These are phyloP conservation scores for Aurifilum marmelostoma DNA, from an alignment of 2,329 filamentous ascomycete genomes.

Conservation along the genomic window DNA sequence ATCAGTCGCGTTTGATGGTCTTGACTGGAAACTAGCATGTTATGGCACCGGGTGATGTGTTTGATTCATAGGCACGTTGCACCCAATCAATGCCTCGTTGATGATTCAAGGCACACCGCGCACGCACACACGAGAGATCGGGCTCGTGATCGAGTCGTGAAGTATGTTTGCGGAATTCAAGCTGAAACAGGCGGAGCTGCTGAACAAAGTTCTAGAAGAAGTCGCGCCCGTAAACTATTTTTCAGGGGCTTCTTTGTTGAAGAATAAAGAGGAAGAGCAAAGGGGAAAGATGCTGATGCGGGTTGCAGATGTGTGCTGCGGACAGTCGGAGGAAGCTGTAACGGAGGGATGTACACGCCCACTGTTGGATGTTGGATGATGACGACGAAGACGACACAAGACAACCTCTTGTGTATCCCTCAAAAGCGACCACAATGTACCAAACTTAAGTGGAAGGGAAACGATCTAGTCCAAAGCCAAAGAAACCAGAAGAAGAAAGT, in stretches of 20 bases:
- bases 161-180: neutral
- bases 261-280: neutral
- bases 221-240: neutral
- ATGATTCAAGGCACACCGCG: neutral
- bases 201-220: neutral
- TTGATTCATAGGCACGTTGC: neutral
- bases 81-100: neutral
- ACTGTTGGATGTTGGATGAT: neutral
- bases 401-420: neutral
- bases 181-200: neutral
- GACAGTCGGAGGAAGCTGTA: neutral
- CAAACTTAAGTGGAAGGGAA: neutral
- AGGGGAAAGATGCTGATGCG: neutral
- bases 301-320: slow-evolving; percentile 6
- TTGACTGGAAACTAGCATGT: neutral
- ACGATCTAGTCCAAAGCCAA: neutral
- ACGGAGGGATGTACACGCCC: neutral
- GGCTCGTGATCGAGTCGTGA: neutral
- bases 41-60: neutral
- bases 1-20: neutral
- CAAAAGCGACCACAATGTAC: neutral
- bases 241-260: neutral
- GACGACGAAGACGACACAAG: neutral
- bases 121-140: neutral
- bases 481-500: neutral